Percentiles rank a stretch among this genome's conserved stretches.
phyloP scores from a whole-genome alignment of 2,329 filamentous ascomycete genomes.

The Zasmidium cellare region DNA sequence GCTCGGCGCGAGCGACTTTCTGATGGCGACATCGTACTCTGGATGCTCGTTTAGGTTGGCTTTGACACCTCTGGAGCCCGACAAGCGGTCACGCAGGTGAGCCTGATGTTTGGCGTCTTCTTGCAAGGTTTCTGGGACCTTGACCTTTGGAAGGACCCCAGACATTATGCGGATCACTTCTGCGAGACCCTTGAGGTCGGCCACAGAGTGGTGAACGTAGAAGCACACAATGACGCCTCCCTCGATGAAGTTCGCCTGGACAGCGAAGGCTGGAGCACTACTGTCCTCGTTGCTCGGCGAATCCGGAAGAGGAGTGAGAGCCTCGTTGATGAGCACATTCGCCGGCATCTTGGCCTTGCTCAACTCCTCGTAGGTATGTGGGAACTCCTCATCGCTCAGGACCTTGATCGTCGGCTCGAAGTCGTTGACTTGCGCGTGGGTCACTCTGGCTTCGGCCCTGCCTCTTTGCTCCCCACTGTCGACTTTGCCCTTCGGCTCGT shows the following conservation, averaged over 20 bases:
- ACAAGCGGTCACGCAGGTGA: constrained; percentile 16
- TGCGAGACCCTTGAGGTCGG: constrained; percentile 18
- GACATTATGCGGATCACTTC: constrained; percentile 22
- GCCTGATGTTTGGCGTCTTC: constrained; percentile 15
- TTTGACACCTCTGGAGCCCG: constrained; percentile 13
- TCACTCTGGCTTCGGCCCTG: constrained; percentile 16
- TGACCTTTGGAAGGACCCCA: background rate
- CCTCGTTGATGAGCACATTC: constrained; percentile 7
- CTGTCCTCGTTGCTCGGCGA: constrained; percentile 5
- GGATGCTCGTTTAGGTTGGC: constrained; percentile 7
- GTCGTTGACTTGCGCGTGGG: constrained; percentile 10
- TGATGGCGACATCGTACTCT: background rate
- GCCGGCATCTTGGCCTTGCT: constrained; percentile 15
- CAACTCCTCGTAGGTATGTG: constrained; percentile 8
- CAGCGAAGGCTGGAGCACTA: constrained; percentile 18
- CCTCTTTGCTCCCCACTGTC: constrained; percentile 4
- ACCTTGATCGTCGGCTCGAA: constrained; percentile 16
- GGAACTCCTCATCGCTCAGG: constrained; percentile 7
- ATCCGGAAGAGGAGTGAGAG: constrained; percentile 20
- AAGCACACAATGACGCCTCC: constrained; percentile 24
- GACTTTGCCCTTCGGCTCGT: background rate
- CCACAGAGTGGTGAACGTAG: constrained; percentile 23
- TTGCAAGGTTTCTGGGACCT: constrained; percentile 4
- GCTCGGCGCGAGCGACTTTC: background rate
- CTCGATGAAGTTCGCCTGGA: constrained; percentile 24